A percentile compares a stretch with the other conserved stretches of the same genome.
These are phyloP conservation scores for Xylariomycetidae sp. DNA, from an alignment of 2,329 filamentous ascomycete species.

Conservation along the genomic window DNA sequence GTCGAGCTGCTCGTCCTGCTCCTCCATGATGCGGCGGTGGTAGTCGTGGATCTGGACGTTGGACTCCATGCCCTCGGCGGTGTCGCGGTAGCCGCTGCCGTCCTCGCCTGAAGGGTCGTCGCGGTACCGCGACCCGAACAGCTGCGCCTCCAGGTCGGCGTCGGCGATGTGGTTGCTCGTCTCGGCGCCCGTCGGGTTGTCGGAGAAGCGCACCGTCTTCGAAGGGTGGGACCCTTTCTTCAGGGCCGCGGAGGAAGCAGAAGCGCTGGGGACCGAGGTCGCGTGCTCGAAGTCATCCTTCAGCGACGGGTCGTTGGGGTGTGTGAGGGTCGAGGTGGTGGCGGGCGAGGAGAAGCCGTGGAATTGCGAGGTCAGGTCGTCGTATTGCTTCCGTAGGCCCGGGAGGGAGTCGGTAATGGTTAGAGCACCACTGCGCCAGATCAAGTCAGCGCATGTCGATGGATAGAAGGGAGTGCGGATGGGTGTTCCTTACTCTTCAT, in stretches of 20 bases:
- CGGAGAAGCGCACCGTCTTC: constrained; percentile 84
- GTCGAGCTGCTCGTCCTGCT: constrained; percentile 94
- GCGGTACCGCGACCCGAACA: constrained; percentile 55
- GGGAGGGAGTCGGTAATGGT: constrained; percentile 58
- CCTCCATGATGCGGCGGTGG: constrained; percentile 71
- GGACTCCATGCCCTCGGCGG: constrained; percentile 54
- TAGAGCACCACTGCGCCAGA: constrained; percentile 35
- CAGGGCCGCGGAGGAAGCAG: no score
- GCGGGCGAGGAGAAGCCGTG: constrained; percentile 53
- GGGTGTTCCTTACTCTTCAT: constrained; percentile 49
- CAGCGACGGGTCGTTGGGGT: constrained; percentile 60
- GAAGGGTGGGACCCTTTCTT: constrained; percentile 31
- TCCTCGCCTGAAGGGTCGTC: constrained; percentile 56
- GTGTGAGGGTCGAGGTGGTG: constrained; percentile 44
- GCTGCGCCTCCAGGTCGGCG: constrained; percentile 37
- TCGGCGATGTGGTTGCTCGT: constrained; percentile 30
- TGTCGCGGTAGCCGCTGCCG: constrained; percentile 50
- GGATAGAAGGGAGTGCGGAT: background rate
- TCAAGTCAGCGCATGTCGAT: background rate
- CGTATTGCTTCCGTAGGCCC: constrained; percentile 65
- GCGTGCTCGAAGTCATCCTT: constrained; percentile 60
- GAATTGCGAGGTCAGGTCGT: constrained; percentile 76
- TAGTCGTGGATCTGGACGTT: constrained; percentile 86
- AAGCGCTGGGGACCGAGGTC: constrained; percentile 20
- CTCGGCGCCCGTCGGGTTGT: constrained; percentile 39